phyloP scores from a whole-genome alignment of 2,329 filamentous ascomycete genomes.

The Colletotrichum costaricense region DNA sequence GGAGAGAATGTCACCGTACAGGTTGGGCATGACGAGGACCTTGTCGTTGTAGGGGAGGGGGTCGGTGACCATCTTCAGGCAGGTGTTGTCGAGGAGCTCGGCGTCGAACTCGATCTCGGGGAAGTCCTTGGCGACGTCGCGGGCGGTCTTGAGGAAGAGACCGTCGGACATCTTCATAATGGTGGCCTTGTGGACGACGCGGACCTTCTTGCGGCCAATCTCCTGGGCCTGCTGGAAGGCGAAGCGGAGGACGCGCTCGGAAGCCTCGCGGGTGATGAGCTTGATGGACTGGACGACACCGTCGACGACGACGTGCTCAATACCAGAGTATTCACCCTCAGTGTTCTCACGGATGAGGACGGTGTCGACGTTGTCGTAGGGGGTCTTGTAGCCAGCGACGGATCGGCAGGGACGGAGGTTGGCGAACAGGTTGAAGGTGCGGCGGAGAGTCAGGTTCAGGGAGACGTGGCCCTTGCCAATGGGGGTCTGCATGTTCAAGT shows the following conservation, averaged over 20 bases:
- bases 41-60: conserved; percentile 98
- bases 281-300: conserved; percentile 99
- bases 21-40: conserved; percentile 97
- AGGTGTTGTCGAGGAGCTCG: conserved; percentile 98
- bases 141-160: conserved; percentile 91
- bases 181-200: conserved; percentile 98
- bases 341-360: conserved; percentile 99
- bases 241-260: conserved; percentile 94
- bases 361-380: conserved; percentile 96
- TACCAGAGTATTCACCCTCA: conserved; percentile 99
- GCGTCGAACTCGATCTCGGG: conserved; percentile 96
- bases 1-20: conserved; percentile 99
- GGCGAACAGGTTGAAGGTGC: conserved; percentile 99
- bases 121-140: conserved; percentile 93
- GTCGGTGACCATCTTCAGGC: conserved; percentile 98
- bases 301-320: conserved; percentile 97
- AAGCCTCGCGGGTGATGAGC: conserved; percentile 96
- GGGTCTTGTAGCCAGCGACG: conserved; percentile 97
- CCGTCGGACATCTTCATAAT: conserved; percentile 99
- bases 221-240: conserved; percentile 98
- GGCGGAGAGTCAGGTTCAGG: conserved; percentile 96
- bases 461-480: conserved; percentile 99
- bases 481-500: conserved; percentile 36
- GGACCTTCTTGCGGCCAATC: conserved; percentile 95
- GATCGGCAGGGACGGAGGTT: conserved; percentile 98